Conservation (phyloP, 805 yeast species). For the Saccharomycopsis sp. region DNA sequence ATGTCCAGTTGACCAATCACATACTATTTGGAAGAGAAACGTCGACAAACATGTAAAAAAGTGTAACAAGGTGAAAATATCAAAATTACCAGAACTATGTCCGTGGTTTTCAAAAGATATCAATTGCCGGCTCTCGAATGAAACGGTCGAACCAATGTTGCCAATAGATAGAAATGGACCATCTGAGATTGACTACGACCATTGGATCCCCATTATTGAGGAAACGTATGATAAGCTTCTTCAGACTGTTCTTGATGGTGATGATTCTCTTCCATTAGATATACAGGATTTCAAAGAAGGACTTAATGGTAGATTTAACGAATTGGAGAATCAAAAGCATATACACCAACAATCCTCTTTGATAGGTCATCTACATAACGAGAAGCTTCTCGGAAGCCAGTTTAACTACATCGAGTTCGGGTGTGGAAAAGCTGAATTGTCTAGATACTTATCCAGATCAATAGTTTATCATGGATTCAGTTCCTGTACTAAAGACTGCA, state of each 20-base stretch:
- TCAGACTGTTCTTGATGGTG: slow-evolving; percentile 23
- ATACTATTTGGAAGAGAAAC: slow-evolving; percentile 60
- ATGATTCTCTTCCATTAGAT: slow-evolving; percentile 26
- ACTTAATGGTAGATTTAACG: slow-evolving; percentile 37
- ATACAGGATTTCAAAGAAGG: slow-evolving; percentile 26
- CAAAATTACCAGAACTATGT: slow-evolving; percentile 29
- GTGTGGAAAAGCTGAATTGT: slow-evolving; percentile 82
- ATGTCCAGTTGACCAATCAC: slow-evolving; percentile 74
- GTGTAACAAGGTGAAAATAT: slow-evolving; percentile 46
- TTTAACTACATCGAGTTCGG: slow-evolving; percentile 69
- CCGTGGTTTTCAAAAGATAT: slow-evolving; percentile 46
- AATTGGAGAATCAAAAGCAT: slow-evolving; percentile 60
- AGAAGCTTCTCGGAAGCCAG: slow-evolving; percentile 31
- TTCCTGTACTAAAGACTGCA: slow-evolving; percentile 20
- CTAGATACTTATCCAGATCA: slow-evolving; percentile 48
- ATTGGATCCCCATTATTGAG: slow-evolving; percentile 32
- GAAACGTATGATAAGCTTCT: slow-evolving; percentile 30
- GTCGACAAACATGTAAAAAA: slow-evolving; percentile 50
- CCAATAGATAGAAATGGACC: slow-evolving; percentile 16
- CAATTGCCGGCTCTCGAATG: slow-evolving; percentile 31
- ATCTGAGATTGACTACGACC: slow-evolving; percentile 22
- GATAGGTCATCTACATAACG: slow-evolving; percentile 54
- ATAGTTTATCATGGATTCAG: slow-evolving; percentile 23
- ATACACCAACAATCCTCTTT: slow-evolving; percentile 77
- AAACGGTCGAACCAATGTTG: neutral